Conservation (phyloP, 1,284 basidiomycete species). For the Pyrrhoderma lamaoense region DNA sequence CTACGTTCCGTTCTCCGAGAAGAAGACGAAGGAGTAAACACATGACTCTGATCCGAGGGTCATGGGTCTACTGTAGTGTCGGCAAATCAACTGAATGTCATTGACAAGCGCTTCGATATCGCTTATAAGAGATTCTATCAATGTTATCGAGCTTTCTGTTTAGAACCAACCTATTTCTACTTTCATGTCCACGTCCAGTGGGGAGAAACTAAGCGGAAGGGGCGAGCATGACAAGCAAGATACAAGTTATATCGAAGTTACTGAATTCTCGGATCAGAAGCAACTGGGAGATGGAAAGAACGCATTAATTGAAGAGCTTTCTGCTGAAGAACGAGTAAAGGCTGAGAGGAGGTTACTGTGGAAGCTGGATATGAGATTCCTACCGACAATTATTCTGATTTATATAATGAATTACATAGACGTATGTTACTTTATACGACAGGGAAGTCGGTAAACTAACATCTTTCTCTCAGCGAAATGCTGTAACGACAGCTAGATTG, state of each 20-base stretch:
- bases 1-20: too few species aligned
- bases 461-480: constrained; percentile 41
- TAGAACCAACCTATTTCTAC: not conserved
- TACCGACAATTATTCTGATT: constrained; percentile 55
- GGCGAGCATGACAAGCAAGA: not conserved
- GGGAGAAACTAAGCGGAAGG: not conserved
- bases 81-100: too few species aligned
- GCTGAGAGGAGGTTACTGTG: constrained; percentile 41
- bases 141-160: not conserved
- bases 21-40: too few species aligned
- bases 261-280: not conserved
- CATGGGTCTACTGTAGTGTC: too few species aligned
- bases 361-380: constrained; percentile 48
- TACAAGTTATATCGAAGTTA: not conserved
- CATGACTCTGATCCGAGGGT: too few species aligned
- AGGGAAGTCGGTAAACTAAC: constrained; percentile 1
- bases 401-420: constrained; percentile 68
- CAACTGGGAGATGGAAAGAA: not conserved
- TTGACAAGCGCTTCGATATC: too few species aligned
- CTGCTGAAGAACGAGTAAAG: not conserved
- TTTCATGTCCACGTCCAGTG: not conserved
- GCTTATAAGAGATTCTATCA: too few species aligned
- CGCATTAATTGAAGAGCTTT: not conserved
- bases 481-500: constrained; percentile 51
- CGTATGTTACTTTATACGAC: constrained; percentile 29